Evolutionary conservation across 768 basidiomycete genomes (phyloP), one percentile per base, ranked within the genome.

Genomic region (Trametes cinnabarina): DNA sequence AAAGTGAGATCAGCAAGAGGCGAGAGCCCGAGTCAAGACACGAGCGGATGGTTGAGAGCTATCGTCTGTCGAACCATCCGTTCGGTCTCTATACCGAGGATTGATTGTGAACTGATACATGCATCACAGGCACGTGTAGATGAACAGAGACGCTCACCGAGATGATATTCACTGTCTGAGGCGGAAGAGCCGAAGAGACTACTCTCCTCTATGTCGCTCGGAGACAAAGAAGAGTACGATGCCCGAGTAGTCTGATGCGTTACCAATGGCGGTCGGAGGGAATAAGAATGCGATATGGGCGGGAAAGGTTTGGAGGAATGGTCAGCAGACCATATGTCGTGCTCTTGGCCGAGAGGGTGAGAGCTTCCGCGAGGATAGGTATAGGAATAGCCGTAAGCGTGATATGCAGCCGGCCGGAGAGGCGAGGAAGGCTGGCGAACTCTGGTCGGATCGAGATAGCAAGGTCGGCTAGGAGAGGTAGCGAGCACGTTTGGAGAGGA

Each of bases 311-410:
- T 55, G 12, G 25, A 30, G 2, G 17, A 28, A 28, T 23, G 43
- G 4, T 60, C 53, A 20, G 41, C 23, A 19, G 55, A 46, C 12
- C 20, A 35, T 2, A 47, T 40, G 25, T 52, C 60, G 37, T 35
- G 12, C 19, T 46, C 55, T 22, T 53, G 46, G 28, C 20, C 12
- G 25, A 41, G 19, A 19, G 28, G 26, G 15, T 34, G 48, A 6
- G 59, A 52, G 37, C 22, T 28, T 4, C 8, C 30, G 40, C 43
- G 54, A 25, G 55, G 22, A 46, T 61, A 52, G 50, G 26, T 34
- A 50, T 47, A 48, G 7, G 54, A 49, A 30, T 61, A 57, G 22
- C 55, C 60, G 25, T 57, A 49, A 23, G 35, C 25, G 32, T 57
- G 55, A 17, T 48, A 34, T 15, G 46, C 32, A n/a, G 46, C 28